Evolutionary conservation across 148 eudicot genomes (phyloP).

Genomic region (Camellia lanceoleosa): DNA sequence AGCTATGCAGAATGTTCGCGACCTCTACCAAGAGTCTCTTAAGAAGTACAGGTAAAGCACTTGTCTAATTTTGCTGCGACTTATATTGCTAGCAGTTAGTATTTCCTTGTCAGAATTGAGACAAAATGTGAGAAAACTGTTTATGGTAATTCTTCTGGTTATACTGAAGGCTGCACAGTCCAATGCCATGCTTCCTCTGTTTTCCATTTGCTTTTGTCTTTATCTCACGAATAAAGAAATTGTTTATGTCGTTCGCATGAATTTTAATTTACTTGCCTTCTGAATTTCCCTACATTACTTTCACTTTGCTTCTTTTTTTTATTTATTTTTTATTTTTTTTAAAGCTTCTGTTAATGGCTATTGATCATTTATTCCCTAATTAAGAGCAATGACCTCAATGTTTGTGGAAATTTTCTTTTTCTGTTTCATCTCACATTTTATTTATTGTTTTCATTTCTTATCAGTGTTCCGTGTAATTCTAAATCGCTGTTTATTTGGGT

Average conservation of each 20-base stretch:
- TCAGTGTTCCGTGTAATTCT: neutral
- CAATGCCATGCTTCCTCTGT: neutral
- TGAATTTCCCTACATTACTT: neutral
- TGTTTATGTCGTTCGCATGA: neutral
- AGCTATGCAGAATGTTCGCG: conserved; percentile 78
- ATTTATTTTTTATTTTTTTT: too few relatives aligned
- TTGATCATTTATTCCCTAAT: neutral
- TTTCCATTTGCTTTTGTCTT: neutral
- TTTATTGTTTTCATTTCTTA: neutral
- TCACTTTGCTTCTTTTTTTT: neutral
- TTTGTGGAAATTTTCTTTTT: neutral
- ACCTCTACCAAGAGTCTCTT: conserved; percentile 66
- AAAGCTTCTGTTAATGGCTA: neutral
- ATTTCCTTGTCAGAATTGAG: neutral
- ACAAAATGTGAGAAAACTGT: neutral
- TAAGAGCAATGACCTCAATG: neutral
- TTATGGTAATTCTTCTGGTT: neutral
- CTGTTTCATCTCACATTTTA: neutral
- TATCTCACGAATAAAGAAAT: neutral
- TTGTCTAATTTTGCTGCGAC: neutral
- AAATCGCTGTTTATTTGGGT: conserved; percentile 9
- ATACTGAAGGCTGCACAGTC: neutral
- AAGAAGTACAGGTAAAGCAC: conserved; percentile 60
- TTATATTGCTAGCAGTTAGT: neutral
- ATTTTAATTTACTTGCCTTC: neutral